These are phyloP conservation scores for Xylariales sp. DNA, from an alignment of 2,329 filamentous ascomycete genomes.

Conservation along the genomic window DNA sequence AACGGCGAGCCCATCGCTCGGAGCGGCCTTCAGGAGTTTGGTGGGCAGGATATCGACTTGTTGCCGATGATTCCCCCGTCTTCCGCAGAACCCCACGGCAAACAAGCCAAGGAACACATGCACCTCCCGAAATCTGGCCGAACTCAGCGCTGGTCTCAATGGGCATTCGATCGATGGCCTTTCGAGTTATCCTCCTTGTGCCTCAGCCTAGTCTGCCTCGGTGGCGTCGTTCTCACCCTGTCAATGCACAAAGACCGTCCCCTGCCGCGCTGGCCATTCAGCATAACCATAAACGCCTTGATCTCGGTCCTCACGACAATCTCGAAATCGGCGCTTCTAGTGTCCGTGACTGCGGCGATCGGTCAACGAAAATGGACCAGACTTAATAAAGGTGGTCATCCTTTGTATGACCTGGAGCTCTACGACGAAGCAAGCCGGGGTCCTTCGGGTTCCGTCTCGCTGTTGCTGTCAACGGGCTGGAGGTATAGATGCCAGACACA, in stretches of 20 bases:
- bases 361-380: not conserved
- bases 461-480: not conserved
- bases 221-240: not conserved
- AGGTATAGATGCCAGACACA: not conserved
- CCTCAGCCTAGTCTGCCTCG: not conserved
- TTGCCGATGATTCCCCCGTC: no score
- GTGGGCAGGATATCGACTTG: no score
- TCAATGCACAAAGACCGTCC: not conserved
- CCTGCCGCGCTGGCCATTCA: not conserved
- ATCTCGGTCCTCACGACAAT: not conserved
- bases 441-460: not conserved
- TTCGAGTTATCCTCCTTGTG: not conserved
- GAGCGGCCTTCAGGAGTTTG: no score
- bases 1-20: no score
- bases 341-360: not conserved
- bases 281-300: not conserved
- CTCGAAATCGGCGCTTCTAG: not conserved
- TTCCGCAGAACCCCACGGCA: no score
- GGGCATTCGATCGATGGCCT: not conserved
- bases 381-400: not conserved
- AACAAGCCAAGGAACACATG: not conserved
- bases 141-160: not conserved
- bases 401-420: not conserved
- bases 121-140: not conserved
- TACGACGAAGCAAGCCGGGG: conserved; percentile 1